phyloP scores from a whole-genome alignment of 2,329 filamentous ascomycete species.

The Cylindrodendrum hubeiense region DNA sequence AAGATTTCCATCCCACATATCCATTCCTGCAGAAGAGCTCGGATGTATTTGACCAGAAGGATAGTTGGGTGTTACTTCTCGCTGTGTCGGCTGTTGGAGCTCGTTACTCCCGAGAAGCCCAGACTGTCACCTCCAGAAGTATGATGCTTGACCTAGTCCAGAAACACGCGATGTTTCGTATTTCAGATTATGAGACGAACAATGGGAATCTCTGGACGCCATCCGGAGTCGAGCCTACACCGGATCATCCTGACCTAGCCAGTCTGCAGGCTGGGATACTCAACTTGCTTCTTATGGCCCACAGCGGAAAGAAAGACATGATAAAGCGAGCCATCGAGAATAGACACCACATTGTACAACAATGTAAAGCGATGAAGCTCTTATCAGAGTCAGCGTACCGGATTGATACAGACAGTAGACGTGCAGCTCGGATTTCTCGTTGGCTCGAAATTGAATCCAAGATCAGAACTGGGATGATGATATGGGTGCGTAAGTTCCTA shows the following conservation, averaged over 20 bases:
- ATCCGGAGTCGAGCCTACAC: not conserved
- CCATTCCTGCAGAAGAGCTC: slow-evolving; percentile 24
- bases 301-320: not conserved
- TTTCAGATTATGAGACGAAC: not conserved
- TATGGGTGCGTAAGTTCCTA: not conserved
- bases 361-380: not conserved
- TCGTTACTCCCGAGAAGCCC: not conserved
- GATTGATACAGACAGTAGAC: not conserved
- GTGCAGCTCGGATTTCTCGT: not conserved
- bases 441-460: not conserved
- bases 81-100: slow-evolving; percentile 7
- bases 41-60: not conserved
- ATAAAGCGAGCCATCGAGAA: not conserved
- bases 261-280: not conserved
- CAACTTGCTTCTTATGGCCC: not conserved
- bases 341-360: not conserved
- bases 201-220: not conserved
- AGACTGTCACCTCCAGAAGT: not conserved
- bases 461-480: slow-evolving; percentile 5
- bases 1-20: slow-evolving; percentile 30
- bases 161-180: not conserved
- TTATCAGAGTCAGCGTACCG: not conserved
- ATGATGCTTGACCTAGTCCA: not conserved
- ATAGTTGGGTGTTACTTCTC: not conserved
- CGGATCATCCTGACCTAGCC: not conserved